phyloP scores from a whole-genome alignment of 2,329 filamentous ascomycete species.

The Alternaria ethzedia region DNA sequence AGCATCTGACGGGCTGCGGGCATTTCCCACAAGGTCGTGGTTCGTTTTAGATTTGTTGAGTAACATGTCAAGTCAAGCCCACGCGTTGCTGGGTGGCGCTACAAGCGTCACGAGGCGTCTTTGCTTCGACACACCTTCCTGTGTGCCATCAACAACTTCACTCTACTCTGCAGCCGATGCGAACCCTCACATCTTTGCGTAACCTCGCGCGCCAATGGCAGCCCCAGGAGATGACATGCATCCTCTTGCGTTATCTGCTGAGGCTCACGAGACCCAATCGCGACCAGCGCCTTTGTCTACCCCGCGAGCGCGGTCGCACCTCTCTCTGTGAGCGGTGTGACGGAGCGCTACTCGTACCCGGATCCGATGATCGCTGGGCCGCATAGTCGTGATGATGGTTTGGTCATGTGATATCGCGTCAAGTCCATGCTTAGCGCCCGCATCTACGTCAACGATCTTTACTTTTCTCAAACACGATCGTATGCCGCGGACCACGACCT shows the following conservation, averaged over 20 bases:
- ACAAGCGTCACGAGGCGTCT: slow-evolving; percentile 20
- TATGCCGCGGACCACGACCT: not conserved
- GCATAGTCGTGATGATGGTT: not conserved
- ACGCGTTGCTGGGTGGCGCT: slow-evolving; percentile 21
- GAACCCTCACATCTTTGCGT: slow-evolving; percentile 15
- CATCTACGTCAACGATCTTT: slow-evolving; percentile 12
- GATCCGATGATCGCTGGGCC: slow-evolving; percentile 6
- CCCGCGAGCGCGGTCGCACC: slow-evolving; percentile 10
- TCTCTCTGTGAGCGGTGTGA: slow-evolving; percentile 5
- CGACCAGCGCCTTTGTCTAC: slow-evolving; percentile 1
- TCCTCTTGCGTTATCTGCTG: slow-evolving; percentile 24
- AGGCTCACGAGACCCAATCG: slow-evolving; percentile 20
- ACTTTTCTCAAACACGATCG: slow-evolving; percentile 1
- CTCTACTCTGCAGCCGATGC: slow-evolving; percentile 1
- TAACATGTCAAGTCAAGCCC: slow-evolving; percentile 19
- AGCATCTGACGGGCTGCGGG: not conserved
- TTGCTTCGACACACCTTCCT: not conserved
- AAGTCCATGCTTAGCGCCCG: not conserved
- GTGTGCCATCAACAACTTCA: not conserved
- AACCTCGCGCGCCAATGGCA: slow-evolving; percentile 20
- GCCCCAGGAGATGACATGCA: slow-evolving; percentile 21
- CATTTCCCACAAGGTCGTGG: not conserved
- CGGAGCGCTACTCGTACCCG: not conserved
- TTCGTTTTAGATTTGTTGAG: slow-evolving; percentile 8
- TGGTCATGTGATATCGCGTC: slow-evolving; percentile 20